phyloP scores from a whole-genome alignment of 2,329 filamentous ascomycete species.

The Fusarium buxicola region DNA sequence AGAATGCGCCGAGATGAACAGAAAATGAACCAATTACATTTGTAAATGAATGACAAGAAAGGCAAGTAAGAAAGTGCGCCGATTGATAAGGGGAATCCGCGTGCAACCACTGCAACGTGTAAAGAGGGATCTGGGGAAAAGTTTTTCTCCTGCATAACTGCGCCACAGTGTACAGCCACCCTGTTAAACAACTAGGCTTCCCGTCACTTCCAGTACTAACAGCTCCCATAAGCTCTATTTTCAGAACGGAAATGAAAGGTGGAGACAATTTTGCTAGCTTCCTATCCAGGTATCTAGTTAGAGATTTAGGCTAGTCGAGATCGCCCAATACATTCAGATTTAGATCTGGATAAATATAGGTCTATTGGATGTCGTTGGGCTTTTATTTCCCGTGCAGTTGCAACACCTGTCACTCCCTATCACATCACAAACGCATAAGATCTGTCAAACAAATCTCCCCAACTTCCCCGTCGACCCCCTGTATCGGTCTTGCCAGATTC shows the following conservation, averaged over 20 bases:
- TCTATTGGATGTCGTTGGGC: too few relatives aligned
- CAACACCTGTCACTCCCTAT: neutral
- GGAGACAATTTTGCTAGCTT: conserved; percentile 2
- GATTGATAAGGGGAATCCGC: conserved; percentile 7
- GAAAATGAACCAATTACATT: conserved; percentile 32
- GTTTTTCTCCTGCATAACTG: conserved; percentile 11
- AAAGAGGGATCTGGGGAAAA: conserved; percentile 18
- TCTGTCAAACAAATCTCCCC: neutral
- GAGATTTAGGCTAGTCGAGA: too few relatives aligned
- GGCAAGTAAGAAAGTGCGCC: conserved; percentile 8
- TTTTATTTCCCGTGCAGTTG: too few relatives aligned
- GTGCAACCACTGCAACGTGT: neutral
- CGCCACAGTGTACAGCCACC: conserved; percentile 23
- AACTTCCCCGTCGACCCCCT: too few relatives aligned
- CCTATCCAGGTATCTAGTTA: too few relatives aligned
- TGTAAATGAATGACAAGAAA: conserved; percentile 32
- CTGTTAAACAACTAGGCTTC: neutral
- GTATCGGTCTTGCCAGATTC: neutral
- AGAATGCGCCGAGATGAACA: neutral
- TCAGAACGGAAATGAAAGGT: conserved; percentile 4
- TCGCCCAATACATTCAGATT: too few relatives aligned
- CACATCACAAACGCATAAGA: conserved; percentile 7
- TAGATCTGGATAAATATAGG: too few relatives aligned
- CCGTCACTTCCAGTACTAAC: neutral
- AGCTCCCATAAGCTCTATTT: neutral